Evolutionary conservation across 2,329 filamentous ascomycete genomes (phyloP).

Genomic region (Aspergillus puulaauensis): DNA sequence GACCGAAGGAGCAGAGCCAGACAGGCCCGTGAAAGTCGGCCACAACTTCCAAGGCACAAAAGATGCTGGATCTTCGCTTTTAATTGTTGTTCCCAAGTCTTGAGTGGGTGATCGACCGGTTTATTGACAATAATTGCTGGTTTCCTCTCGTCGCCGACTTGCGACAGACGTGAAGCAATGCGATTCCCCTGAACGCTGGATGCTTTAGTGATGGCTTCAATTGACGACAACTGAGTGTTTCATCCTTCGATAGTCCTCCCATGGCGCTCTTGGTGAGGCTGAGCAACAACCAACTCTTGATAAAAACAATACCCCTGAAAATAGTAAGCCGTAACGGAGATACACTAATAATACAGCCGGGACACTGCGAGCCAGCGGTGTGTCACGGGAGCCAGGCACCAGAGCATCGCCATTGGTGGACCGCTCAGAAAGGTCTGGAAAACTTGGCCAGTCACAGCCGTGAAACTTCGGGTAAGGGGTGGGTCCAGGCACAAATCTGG

Average conservation of each 20-base stretch:
- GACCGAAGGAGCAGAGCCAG: background rate
- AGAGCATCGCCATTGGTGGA: background rate
- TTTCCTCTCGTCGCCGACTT: background rate
- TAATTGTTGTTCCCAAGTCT: slow-evolving; percentile 7
- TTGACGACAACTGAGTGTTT: background rate
- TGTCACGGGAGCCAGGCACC: slow-evolving; percentile 1
- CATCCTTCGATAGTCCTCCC: background rate
- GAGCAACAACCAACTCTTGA: background rate
- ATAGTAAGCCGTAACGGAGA: background rate
- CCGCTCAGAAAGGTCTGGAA: background rate
- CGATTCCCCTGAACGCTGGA: background rate
- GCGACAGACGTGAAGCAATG: background rate
- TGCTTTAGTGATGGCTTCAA: background rate
- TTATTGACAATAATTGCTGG: slow-evolving; percentile 10
- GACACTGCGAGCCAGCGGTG: background rate
- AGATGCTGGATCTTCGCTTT: background rate
- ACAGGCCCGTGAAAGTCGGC: background rate
- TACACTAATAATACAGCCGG: too few relatives aligned
- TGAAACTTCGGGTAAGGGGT: background rate
- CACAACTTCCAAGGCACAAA: background rate
- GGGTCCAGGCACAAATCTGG: background rate
- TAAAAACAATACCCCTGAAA: background rate
- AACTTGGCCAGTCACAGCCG: background rate
- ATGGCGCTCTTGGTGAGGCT: background rate
- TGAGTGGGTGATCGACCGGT: slow-evolving; percentile 1